Evolutionary conservation across 1,284 basidiomycete species (phyloP), one percentile per base, ranked within the genome.

Genomic region (Apiotrichum gamsii): DNA sequence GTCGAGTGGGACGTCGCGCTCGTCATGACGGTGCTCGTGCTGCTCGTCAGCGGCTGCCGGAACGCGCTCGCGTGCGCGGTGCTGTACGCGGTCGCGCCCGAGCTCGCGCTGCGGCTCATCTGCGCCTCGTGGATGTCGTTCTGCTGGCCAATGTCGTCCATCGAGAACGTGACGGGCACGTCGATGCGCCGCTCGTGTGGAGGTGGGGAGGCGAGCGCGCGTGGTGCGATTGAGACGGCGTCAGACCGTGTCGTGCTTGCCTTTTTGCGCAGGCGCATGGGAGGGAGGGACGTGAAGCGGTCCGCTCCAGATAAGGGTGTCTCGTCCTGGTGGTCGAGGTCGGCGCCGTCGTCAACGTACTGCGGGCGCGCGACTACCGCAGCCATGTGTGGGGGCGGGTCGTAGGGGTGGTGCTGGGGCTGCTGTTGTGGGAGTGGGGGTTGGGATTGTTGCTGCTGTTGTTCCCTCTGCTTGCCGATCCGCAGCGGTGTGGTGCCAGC

Each of bases 11-110:
- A 19, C 4, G 49, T 48, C 10, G 39, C 19, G 10, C 32, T 21
- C 5, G 52, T 54, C 8, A 44, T 21, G 20, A 28, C 34, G 3
- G 47, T 49, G 36, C 32, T 34, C 3, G 47, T 43, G 19, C 42
- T 49, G 37, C 41, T 39, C 25, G 38, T 43, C 2, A 43, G 33
- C 30, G 43, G 33, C 18, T 42, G 40, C 18, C 28, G 23, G 19
- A 39, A 38, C 11, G 41, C 24, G 24, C 47, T 48, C 13, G 31
- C 20, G 31, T 43, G 29, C 14, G 32, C 38, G 18, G 30, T 34
- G 34, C 35, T 28, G 16, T 19, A 34, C 15, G 29, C 15, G 1
- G 42, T 49, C 20, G 23, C 24, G 11, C 32, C 33, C 8, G 38
- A 35, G 3, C 16, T n/a, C 24, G 24, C 3, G 11, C 29, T 41